These are phyloP conservation scores for Fistulifera solaris DNA, from an alignment of 108 stramenopile species.

Conservation along the genomic window DNA sequence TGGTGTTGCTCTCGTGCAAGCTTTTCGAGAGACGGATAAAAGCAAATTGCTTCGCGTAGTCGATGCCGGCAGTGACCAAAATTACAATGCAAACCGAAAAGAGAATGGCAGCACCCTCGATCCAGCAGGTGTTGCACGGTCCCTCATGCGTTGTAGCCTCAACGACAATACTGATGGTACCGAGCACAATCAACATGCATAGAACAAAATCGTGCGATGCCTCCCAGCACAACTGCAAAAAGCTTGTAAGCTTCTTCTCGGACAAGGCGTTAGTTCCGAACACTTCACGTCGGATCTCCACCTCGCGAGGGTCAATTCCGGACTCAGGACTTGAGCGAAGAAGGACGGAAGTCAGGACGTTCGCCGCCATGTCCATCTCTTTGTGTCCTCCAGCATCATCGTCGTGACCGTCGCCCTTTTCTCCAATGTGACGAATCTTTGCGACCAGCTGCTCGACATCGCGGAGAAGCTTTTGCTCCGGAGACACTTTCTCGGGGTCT, in stretches of 20 bases:
- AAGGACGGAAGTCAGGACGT: constrained; percentile 50
- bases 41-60: constrained; percentile 92
- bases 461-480: constrained; percentile 5
- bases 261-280: constrained; percentile 72
- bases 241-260: constrained; percentile 63
- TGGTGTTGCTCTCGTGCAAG: constrained; percentile 71
- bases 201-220: constrained; percentile 90
- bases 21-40: constrained; percentile 79
- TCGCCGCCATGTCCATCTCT: constrained; percentile 59
- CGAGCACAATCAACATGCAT: constrained; percentile 84
- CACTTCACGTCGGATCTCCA: constrained; percentile 44
- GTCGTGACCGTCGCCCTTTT: constrained; percentile 5
- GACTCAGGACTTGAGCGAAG: constrained; percentile 53
- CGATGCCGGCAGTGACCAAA: constrained; percentile 82
- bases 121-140: constrained; percentile 72
- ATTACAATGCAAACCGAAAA: constrained; percentile 84
- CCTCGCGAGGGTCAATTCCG: constrained; percentile 53
- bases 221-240: constrained; percentile 78
- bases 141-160: constrained; percentile 62
- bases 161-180: constrained; percentile 76
- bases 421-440: constrained; percentile 13
- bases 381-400: constrained; percentile 14
- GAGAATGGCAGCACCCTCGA: constrained; percentile 91
- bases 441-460: constrained; percentile 36
- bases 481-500: constrained; percentile 36